Evolutionary conservation across 208 protist species (phyloP).

Genomic region (Porcisia deanei): DNA sequence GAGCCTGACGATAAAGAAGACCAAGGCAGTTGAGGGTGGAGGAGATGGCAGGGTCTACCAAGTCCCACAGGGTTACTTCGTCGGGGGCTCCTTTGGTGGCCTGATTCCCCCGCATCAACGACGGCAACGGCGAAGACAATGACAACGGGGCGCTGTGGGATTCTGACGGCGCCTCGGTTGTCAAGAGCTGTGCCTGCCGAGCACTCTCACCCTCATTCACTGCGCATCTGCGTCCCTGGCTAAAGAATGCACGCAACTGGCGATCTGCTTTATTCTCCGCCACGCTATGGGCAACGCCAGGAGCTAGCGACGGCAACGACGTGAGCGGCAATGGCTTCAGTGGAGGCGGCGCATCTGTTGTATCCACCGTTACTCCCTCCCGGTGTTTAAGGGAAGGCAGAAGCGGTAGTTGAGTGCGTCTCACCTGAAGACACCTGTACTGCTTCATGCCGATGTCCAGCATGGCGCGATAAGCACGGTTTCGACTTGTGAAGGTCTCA

Average conservation of each 20-base stretch:
- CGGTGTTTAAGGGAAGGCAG: neutral
- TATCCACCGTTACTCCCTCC: neutral
- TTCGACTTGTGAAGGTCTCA: constrained; percentile 27
- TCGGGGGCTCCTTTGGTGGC: constrained; percentile 3
- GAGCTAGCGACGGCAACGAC: neutral
- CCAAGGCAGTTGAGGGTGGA: constrained; percentile 21
- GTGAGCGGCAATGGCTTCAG: neutral
- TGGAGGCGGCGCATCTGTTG: neutral
- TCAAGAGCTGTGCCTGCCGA: neutral
- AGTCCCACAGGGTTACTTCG: constrained; percentile 31
- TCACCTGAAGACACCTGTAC: constrained; percentile 6
- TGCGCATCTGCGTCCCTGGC: constrained; percentile 14
- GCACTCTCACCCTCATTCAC: neutral
- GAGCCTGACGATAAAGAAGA: constrained; percentile 23
- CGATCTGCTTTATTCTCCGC: constrained; percentile 3
- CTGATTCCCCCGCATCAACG: neutral
- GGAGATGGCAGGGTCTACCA: constrained; percentile 25
- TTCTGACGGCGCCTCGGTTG: neutral
- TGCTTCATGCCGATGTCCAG: constrained; percentile 4
- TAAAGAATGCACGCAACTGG: constrained; percentile 20
- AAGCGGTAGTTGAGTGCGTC: neutral
- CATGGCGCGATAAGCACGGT: constrained; percentile 23
- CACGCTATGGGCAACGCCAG: neutral
- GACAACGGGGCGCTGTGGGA: neutral
- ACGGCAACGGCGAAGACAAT: neutral